Evolutionary conservation across 208 protist genomes (phyloP).

Genomic region (Zelonia costaricensis): DNA sequence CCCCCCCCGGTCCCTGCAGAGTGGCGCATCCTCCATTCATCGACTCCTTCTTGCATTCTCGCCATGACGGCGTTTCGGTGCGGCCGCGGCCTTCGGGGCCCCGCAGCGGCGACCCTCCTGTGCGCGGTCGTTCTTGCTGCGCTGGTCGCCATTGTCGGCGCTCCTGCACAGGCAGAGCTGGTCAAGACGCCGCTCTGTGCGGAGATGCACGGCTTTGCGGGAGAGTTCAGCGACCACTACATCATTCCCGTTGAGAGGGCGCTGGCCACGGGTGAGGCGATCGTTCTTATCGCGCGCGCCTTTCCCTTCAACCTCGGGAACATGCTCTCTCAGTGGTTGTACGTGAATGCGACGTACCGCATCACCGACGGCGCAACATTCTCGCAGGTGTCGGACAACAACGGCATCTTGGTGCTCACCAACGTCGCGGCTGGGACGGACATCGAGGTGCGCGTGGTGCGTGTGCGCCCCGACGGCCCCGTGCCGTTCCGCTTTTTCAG

Average conservation of each 20-base stretch:
- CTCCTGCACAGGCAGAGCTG: slow-evolving; percentile 1
- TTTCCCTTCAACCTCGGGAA: slow-evolving; percentile 41
- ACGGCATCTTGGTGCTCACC: slow-evolving; percentile 57
- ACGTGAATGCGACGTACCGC: slow-evolving; percentile 62
- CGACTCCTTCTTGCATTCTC: slow-evolving; percentile 10
- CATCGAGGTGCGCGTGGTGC: slow-evolving; percentile 62
- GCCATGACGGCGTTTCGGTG: neutral
- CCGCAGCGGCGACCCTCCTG: neutral
- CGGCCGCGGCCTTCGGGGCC: neutral
- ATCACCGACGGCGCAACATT: slow-evolving; percentile 34
- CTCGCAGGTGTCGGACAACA: slow-evolving; percentile 40
- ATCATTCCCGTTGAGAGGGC: slow-evolving; percentile 43
- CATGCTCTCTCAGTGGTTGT: slow-evolving; percentile 44
- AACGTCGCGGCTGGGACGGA: slow-evolving; percentile 48
- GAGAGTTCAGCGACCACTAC: slow-evolving; percentile 65
- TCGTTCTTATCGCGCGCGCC: slow-evolving; percentile 58
- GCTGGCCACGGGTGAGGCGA: slow-evolving; percentile 36
- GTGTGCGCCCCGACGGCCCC: slow-evolving; percentile 48
- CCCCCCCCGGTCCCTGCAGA: no score
- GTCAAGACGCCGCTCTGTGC: slow-evolving; percentile 39
- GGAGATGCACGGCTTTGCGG: slow-evolving; percentile 73
- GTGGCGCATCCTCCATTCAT: no score
- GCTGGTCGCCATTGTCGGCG: neutral
- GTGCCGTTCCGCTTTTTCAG: slow-evolving; percentile 82
- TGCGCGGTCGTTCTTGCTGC: neutral